phyloP scores from a whole-genome alignment of 2,329 filamentous ascomycete species.

The Clonostachys rosea region DNA sequence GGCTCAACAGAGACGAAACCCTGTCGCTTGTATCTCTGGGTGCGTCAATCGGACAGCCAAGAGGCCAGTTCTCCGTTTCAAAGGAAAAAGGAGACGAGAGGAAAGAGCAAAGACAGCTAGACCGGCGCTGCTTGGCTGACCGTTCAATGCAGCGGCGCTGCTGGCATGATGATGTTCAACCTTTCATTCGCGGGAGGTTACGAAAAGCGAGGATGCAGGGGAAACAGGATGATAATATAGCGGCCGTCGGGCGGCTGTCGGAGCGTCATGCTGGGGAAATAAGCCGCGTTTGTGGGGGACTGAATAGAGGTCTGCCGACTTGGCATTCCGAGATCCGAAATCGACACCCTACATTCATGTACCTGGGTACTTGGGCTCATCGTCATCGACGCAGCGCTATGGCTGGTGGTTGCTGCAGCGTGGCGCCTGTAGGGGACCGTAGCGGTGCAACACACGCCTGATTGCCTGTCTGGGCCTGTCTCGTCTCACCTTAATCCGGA shows the following conservation, averaged over 20 bases:
- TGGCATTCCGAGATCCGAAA: slow-evolving; percentile 7
- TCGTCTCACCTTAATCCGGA: not conserved
- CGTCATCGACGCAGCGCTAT: not conserved
- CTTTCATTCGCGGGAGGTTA: too few species aligned
- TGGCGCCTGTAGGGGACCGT: not conserved
- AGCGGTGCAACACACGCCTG: not conserved
- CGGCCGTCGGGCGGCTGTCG: slow-evolving; percentile 6
- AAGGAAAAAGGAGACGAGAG: too few species aligned
- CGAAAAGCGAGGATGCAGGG: too few species aligned
- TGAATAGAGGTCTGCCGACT: slow-evolving; percentile 2
- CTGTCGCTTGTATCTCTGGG: too few species aligned
- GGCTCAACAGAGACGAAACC: too few species aligned
- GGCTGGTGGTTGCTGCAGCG: not conserved
- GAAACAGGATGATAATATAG: slow-evolving; percentile 3
- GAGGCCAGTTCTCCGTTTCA: too few species aligned
- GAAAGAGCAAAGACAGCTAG: too few species aligned
- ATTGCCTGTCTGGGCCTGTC: not conserved
- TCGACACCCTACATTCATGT: not conserved
- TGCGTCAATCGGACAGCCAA: too few species aligned
- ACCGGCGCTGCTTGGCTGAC: too few species aligned
- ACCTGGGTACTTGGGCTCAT: not conserved
- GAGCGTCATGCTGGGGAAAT: not conserved
- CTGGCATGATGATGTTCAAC: too few species aligned
- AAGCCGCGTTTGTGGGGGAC: not conserved
- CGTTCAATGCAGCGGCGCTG: too few species aligned